These are phyloP conservation scores for Pseudogymnoascus sp. DNA, from an alignment of 2,329 filamentous ascomycete species.

Conservation along the genomic window DNA sequence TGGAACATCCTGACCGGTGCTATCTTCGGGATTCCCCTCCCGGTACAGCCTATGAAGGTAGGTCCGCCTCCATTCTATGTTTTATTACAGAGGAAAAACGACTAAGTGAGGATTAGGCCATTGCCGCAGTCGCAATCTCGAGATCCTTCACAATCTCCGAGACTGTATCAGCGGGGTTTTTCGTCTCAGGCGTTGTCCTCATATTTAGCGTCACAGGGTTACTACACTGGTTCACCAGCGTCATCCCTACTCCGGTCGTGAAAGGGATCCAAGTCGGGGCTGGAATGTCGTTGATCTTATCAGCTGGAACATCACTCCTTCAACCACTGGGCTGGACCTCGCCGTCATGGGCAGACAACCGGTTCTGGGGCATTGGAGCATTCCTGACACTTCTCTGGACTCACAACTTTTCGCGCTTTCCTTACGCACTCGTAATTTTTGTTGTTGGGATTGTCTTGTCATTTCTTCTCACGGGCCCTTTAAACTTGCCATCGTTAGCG, in stretches of 20 bases:
- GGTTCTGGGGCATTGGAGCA: slow-evolving; percentile 65
- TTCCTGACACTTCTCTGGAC: slow-evolving; percentile 64
- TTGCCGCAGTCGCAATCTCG: slow-evolving; percentile 81
- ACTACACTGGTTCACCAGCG: slow-evolving; percentile 62
- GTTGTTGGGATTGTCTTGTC: slow-evolving; percentile 60
- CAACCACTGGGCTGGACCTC: slow-evolving; percentile 58
- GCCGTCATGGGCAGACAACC: slow-evolving; percentile 65
- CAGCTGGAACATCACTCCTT: slow-evolving; percentile 62
- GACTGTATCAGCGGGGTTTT: slow-evolving; percentile 75
- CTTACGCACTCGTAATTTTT: slow-evolving; percentile 71
- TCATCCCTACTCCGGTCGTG: slow-evolving; percentile 77
- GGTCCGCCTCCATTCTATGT: background rate
- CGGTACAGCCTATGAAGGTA: slow-evolving; percentile 80
- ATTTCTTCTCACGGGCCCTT: slow-evolving; percentile 32
- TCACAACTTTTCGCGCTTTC: slow-evolving; percentile 55
- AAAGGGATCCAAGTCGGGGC: slow-evolving; percentile 94
- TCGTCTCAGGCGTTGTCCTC: slow-evolving; percentile 65
- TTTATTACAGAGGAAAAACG: background rate
- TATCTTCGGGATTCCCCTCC: slow-evolving; percentile 78
- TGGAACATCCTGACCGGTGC: slow-evolving; percentile 79
- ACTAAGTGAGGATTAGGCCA: slow-evolving; percentile 52
- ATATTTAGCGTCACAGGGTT: slow-evolving; percentile 72
- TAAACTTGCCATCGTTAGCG: slow-evolving; percentile 41
- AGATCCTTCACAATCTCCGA: slow-evolving; percentile 56
- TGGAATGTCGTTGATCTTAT: slow-evolving; percentile 72